Percentiles rank a stretch among this genome's conserved stretches.
These are phyloP conservation scores for Bruguiera hainesii DNA, from an alignment of 441 rosid genomes.

Conservation along the genomic window DNA sequence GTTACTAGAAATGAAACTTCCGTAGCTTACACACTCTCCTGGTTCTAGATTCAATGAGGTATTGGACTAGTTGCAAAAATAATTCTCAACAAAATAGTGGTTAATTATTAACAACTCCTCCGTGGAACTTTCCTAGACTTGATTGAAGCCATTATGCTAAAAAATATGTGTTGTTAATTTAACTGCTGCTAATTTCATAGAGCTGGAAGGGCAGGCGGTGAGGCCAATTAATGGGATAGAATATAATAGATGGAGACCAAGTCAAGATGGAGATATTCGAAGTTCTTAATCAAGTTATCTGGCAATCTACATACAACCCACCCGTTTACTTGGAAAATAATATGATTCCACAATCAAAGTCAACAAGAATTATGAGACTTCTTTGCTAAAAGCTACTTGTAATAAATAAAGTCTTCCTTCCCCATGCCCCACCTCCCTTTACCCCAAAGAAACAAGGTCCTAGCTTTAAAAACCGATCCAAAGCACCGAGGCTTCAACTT, in stretches of 20 bases:
- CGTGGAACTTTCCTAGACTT: not conserved
- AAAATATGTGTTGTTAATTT: too few relatives aligned
- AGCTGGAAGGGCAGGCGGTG: too few relatives aligned
- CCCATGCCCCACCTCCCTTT: too few relatives aligned
- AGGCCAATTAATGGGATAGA: not conserved
- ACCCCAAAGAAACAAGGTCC: not conserved
- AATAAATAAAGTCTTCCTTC: too few relatives aligned
- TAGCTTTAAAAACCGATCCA: not conserved
- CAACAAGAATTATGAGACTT: conserved; percentile 25
- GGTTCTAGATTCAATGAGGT: too few relatives aligned
- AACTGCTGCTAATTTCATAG: too few relatives aligned
- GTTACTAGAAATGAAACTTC: too few relatives aligned
- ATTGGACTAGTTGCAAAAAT: too few relatives aligned
- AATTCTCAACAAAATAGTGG: too few relatives aligned
- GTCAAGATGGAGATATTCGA: conserved; percentile 4
- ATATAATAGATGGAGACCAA: conserved; percentile 1
- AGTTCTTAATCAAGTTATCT: not conserved
- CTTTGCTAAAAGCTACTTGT: not conserved
- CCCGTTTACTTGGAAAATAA: not conserved
- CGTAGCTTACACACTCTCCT: too few relatives aligned
- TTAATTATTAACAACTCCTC: conserved; percentile 1
- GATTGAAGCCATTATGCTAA: not conserved
- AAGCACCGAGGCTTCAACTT: too few relatives aligned
- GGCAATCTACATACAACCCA: not conserved
- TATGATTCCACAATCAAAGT: conserved; percentile 22